Evolutionary conservation across 176 grass and related monocot species (phyloP).

Genomic region (Phyllostachys edulis): DNA sequence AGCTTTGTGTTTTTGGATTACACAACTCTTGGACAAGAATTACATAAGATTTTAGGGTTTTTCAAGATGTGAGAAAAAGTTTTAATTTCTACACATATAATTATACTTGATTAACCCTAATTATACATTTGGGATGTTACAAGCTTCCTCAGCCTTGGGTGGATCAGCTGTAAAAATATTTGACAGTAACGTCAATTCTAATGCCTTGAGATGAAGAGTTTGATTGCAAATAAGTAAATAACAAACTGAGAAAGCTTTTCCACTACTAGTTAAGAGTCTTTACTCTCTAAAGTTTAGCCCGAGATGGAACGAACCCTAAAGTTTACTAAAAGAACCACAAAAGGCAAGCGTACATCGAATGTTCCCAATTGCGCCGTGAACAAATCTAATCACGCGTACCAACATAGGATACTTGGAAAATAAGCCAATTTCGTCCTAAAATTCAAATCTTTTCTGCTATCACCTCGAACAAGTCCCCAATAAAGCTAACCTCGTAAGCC

Average conservation of each 20-base stretch:
- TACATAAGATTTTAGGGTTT: too few species aligned
- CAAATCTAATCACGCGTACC: not conserved
- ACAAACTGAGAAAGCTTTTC: not conserved
- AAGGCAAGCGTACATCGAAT: not conserved
- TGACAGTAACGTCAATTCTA: slow-evolving; percentile 21
- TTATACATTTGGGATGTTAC: too few species aligned
- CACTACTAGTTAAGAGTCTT: not conserved
- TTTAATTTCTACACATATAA: too few species aligned
- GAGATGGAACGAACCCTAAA: not conserved
- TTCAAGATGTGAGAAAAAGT: too few species aligned
- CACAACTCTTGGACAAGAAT: too few species aligned
- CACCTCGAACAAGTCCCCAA: not conserved
- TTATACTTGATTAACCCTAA: too few species aligned
- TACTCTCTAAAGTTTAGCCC: not conserved
- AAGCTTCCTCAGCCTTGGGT: slow-evolving; percentile 50
- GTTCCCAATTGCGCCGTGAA: not conserved
- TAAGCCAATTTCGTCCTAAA: slow-evolving; percentile 1
- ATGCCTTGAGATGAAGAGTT: not conserved
- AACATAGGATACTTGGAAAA: not conserved
- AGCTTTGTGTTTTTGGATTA: too few species aligned
- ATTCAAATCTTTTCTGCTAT: not conserved
- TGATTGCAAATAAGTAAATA: not conserved
- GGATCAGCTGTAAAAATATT: slow-evolving; percentile 51
- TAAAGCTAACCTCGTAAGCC: not conserved
- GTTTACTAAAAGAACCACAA: not conserved